Evolutionary conservation across 352 stramenopile species (phyloP).

Genomic region (Blastocystis sp.): DNA sequence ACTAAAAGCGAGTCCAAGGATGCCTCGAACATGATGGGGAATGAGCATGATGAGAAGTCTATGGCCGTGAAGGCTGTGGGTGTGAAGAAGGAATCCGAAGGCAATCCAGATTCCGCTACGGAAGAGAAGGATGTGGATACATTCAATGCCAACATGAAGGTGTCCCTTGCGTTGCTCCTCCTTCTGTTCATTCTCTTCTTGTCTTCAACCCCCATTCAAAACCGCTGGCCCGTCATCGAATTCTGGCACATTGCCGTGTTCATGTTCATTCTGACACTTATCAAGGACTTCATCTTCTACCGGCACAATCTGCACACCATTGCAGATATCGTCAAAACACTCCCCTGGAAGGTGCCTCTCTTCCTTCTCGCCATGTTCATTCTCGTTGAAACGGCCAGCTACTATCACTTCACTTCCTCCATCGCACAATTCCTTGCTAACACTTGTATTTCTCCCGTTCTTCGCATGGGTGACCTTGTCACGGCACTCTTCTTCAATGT

Average conservation of each 20-base stretch:
- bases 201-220: slow-evolving; percentile 56
- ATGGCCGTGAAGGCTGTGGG: not conserved
- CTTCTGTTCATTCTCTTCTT: slow-evolving; percentile 60
- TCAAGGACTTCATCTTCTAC: slow-evolving; percentile 65
- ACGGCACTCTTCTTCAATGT: slow-evolving; percentile 50
- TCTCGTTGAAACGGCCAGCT: slow-evolving; percentile 43
- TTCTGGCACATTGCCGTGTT: slow-evolving; percentile 68
- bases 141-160: not conserved
- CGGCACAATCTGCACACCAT: slow-evolving; percentile 9
- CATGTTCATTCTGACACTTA: slow-evolving; percentile 51
- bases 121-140: not conserved
- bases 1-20: not conserved
- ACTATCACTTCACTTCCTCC: slow-evolving; percentile 36
- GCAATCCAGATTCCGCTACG: not conserved
- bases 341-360: slow-evolving; percentile 66
- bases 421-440: slow-evolving; percentile 33
- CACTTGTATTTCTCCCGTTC: not conserved
- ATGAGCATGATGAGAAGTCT: not conserved
- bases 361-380: slow-evolving; percentile 69
- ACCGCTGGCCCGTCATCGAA: slow-evolving; percentile 26
- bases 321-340: not conserved
- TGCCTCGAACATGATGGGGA: not conserved
- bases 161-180: not conserved
- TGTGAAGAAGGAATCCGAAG: not conserved
- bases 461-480: slow-evolving; percentile 13